Evolutionary conservation across 129 eudicot genomes (phyloP).

Genomic region (Helianthus tuberosus): DNA sequence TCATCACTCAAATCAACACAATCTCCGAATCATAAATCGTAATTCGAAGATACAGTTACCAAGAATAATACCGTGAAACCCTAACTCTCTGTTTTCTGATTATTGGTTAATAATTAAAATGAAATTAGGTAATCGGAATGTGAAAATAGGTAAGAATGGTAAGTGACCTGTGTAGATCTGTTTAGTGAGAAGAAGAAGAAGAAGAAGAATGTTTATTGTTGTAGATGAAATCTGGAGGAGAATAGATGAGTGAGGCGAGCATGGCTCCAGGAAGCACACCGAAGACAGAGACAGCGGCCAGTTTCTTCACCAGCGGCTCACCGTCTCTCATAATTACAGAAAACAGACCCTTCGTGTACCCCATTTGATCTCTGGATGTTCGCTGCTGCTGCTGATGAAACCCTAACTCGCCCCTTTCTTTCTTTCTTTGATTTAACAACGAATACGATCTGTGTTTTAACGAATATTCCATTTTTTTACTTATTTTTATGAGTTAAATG

Average conservation of each 20-base stretch:
- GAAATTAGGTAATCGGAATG: too few relatives aligned
- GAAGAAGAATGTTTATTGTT: constrained; percentile 11
- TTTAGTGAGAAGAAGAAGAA: background rate
- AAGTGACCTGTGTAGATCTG: constrained; percentile 14
- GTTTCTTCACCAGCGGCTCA: constrained; percentile 37
- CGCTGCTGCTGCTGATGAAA: background rate
- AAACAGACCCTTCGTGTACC: constrained; percentile 38
- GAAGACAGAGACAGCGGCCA: constrained; percentile 37
- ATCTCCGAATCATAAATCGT: too few relatives aligned
- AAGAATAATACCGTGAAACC: background rate
- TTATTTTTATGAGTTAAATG: too few relatives aligned
- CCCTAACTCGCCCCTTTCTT: constrained; percentile 23
- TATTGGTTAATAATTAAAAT: too few relatives aligned
- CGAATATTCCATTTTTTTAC: too few relatives aligned
- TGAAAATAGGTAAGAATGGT: too few relatives aligned
- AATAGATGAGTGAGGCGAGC: constrained; percentile 39
- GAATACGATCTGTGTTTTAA: too few relatives aligned
- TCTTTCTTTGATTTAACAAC: background rate
- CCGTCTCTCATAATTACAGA: constrained; percentile 32
- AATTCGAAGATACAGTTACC: too few relatives aligned
- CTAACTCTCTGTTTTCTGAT: background rate
- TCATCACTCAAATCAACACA: constrained; percentile 2
- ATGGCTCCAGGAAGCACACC: constrained; percentile 44
- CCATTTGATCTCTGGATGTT: constrained; percentile 29
- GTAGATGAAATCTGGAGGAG: constrained; percentile 44